Evolutionary conservation across 805 yeast species (phyloP).

Genomic region (Candida coquimbonensis): DNA sequence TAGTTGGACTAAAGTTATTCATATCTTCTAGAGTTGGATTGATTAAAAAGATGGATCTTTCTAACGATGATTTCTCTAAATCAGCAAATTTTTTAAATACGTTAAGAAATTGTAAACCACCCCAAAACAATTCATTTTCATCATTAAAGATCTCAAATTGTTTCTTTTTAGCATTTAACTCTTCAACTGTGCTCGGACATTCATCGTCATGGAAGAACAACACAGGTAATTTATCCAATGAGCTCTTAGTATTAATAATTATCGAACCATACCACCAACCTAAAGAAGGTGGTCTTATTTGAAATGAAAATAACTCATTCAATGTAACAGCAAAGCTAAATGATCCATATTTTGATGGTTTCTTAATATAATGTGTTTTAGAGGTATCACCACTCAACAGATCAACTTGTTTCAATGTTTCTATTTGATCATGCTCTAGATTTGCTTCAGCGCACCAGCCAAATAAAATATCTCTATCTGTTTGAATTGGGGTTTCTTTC

Average conservation of each 20-base stretch:
- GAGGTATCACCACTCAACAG: constrained; percentile 14
- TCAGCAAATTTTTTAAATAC: constrained; percentile 48
- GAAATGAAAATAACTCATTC: constrained; percentile 64
- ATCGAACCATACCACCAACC: constrained; percentile 94
- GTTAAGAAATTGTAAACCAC: constrained; percentile 72
- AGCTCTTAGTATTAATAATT: constrained; percentile 55
- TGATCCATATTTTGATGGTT: constrained; percentile 44
- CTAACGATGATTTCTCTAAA: constrained; percentile 63
- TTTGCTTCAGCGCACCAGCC: constrained; percentile 64
- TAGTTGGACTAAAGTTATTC: constrained; percentile 28
- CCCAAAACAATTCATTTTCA: constrained; percentile 68
- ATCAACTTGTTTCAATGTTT: constrained; percentile 44
- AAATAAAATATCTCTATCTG: constrained; percentile 45
- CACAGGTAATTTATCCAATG: constrained; percentile 66
- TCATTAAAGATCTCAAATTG: constrained; percentile 69
- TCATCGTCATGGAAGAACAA: constrained; percentile 91
- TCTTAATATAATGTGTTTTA: constrained; percentile 31
- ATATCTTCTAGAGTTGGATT: constrained; percentile 60
- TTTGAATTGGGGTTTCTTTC: constrained; percentile 37
- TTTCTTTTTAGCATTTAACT: constrained; percentile 51
- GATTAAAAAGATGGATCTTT: constrained; percentile 63
- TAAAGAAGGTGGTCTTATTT: constrained; percentile 72
- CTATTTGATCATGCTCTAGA: constrained; percentile 38
- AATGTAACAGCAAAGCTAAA: constrained; percentile 65
- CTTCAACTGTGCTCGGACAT: constrained; percentile 62